Evolutionary conservation across 2,329 filamentous ascomycete species (phyloP).

Genomic region (Tolypocladium cylindrosporum): DNA sequence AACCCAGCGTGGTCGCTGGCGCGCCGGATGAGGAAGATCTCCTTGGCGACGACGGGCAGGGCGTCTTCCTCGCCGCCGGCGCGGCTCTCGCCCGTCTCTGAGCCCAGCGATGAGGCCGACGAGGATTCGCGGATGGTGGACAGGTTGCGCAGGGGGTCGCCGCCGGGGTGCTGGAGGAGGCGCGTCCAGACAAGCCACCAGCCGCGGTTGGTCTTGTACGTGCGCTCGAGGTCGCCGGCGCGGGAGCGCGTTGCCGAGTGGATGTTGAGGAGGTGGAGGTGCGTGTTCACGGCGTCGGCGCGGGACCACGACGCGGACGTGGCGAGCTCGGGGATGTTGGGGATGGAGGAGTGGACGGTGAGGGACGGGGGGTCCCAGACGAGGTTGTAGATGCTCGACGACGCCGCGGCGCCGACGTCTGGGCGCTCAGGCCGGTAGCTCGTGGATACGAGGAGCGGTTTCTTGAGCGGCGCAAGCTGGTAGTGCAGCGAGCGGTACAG

Average conservation of each 20-base stretch:
- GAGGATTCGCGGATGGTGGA: slow-evolving; percentile 15
- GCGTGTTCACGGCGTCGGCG: slow-evolving; percentile 53
- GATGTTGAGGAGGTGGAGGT: slow-evolving; percentile 52
- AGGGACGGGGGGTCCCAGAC: slow-evolving; percentile 49
- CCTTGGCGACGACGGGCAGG: slow-evolving; percentile 31
- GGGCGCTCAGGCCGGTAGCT: slow-evolving; percentile 40
- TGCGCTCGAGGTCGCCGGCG: slow-evolving; percentile 44
- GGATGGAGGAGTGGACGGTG: slow-evolving; percentile 53
- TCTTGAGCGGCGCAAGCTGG: slow-evolving; percentile 49
- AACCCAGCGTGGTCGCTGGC: slow-evolving; percentile 44
- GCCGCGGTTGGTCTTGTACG: slow-evolving; percentile 54
- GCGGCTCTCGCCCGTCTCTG: slow-evolving; percentile 4
- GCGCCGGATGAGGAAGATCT: slow-evolving; percentile 51
- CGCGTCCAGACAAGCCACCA: slow-evolving; percentile 64
- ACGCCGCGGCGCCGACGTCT: slow-evolving; percentile 1
- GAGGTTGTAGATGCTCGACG: slow-evolving; percentile 43
- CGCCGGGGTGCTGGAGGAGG: slow-evolving; percentile 29
- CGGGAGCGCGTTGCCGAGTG: slow-evolving; percentile 32
- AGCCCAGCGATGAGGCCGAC: slow-evolving; percentile 5
- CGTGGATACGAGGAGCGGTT: slow-evolving; percentile 46
- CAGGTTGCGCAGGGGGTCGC: slow-evolving; percentile 9
- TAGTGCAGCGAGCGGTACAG: slow-evolving; percentile 51
- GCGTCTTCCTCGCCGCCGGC: slow-evolving; percentile 4
- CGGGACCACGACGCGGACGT: slow-evolving; percentile 40
- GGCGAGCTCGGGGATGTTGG: slow-evolving; percentile 48